phyloP scores from a whole-genome alignment of 1,139 yeast species.

The Petasospora rhodanensis region DNA sequence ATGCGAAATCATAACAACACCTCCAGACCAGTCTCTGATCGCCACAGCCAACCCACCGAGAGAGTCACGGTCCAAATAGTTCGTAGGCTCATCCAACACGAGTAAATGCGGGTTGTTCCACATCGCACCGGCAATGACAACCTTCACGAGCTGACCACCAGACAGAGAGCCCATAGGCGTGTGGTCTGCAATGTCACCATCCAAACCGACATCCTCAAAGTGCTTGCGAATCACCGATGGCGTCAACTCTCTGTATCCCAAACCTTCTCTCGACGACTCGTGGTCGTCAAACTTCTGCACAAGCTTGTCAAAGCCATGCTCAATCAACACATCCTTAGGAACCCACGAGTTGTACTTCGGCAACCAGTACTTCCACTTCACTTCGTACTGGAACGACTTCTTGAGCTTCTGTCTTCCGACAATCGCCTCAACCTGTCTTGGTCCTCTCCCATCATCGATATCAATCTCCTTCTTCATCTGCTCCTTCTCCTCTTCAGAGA shows the following conservation, averaged over 20 bases:
- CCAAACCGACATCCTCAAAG: slow-evolving; percentile 95
- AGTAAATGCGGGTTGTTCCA: slow-evolving; percentile 99
- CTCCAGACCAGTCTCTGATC: slow-evolving; percentile 96
- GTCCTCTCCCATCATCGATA: slow-evolving; percentile 83
- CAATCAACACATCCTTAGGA: slow-evolving; percentile 73
- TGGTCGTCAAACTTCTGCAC: slow-evolving; percentile 96
- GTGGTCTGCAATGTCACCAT: slow-evolving; percentile 97
- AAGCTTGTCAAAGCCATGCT: slow-evolving; percentile 80
- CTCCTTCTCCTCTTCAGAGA: slow-evolving; percentile 77
- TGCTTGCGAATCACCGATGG: slow-evolving; percentile 94
- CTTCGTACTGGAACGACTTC: slow-evolving; percentile 94
- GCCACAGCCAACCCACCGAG: slow-evolving; percentile 97
- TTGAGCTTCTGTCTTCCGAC: slow-evolving; percentile 97
- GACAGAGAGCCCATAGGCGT: slow-evolving; percentile 95
- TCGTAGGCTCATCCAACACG: slow-evolving; percentile 97
- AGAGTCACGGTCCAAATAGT: slow-evolving; percentile 95
- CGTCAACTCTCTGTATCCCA: slow-evolving; percentile 89
- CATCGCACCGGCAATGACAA: slow-evolving; percentile 99
- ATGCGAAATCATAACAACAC: slow-evolving; percentile 98
- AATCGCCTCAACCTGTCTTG: slow-evolving; percentile 84
- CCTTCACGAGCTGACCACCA: slow-evolving; percentile 97
- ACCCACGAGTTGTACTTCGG: slow-evolving; percentile 95
- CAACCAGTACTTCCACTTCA: slow-evolving; percentile 90
- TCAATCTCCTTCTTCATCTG: slow-evolving; percentile 77
- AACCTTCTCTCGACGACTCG: slow-evolving; percentile 97